phyloP scores from a whole-genome alignment of 2,329 filamentous ascomycete genomes.

The Fusarium clavum region DNA sequence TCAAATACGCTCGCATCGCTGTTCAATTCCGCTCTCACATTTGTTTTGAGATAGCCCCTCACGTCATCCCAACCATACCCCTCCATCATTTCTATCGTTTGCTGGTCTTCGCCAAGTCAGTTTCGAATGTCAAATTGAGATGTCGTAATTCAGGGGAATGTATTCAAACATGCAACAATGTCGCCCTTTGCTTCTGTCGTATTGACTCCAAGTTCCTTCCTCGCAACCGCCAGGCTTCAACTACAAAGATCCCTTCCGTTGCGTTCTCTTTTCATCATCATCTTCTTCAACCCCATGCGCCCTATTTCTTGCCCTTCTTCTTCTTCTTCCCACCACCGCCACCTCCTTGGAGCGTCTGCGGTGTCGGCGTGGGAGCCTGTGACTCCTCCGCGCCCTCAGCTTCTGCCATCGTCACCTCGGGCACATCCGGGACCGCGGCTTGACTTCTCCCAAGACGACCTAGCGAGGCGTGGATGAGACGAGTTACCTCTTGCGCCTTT shows the following conservation, averaged over 20 bases:
- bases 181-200: neutral
- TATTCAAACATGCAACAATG: neutral
- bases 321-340: slow-evolving; percentile 70
- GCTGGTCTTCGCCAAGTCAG: neutral
- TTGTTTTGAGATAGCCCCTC: neutral
- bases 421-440: slow-evolving; percentile 64
- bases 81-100: neutral
- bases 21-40: neutral
- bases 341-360: slow-evolving; percentile 46
- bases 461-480: slow-evolving; percentile 78
- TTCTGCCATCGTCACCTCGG: slow-evolving; percentile 59
- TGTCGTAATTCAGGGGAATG: neutral
- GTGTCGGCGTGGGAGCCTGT: slow-evolving; percentile 43
- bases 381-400: slow-evolving; percentile 46
- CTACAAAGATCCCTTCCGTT: neutral
- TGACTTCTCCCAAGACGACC: slow-evolving; percentile 79
- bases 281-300: neutral
- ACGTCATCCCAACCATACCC: neutral
- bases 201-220: neutral
- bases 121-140: neutral
- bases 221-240: neutral
- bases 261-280: neutral
- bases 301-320: slow-evolving; percentile 62
- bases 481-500: slow-evolving; percentile 89
- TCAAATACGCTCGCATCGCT: neutral